A percentile compares a stretch with the other conserved stretches of the same genome.
phyloP scores from a whole-genome alignment of 306 rosid species.

The Amphicarpaea edgeworthii region DNA sequence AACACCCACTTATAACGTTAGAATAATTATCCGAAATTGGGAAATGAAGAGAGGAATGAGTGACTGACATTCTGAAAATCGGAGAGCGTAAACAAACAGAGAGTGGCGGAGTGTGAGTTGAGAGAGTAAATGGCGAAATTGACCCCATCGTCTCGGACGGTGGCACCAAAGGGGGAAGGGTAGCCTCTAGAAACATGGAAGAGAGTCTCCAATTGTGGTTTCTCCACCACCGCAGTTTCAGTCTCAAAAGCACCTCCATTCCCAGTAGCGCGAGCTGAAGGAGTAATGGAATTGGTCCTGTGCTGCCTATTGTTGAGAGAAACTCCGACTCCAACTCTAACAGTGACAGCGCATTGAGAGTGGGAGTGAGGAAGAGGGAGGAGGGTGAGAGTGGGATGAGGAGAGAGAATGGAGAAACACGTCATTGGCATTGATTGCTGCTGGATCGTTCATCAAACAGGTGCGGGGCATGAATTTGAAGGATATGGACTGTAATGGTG shows the following conservation, averaged over 20 bases:
- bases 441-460: conserved; percentile 36
- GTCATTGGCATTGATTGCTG: conserved; percentile 13
- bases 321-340: background rate
- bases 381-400: conserved; percentile 1
- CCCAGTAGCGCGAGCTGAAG: conserved; percentile 1
- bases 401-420: conserved; percentile 16
- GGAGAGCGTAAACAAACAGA: conserved; percentile 69
- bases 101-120: conserved; percentile 72
- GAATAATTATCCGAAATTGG: background rate
- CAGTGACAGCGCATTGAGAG: background rate
- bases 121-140: conserved; percentile 79
- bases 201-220: conserved; percentile 43
- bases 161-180: conserved; percentile 78
- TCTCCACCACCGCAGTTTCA: conserved; percentile 46
- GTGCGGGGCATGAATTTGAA: background rate
- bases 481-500: conserved; percentile 6
- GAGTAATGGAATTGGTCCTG: background rate
- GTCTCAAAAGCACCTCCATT: conserved; percentile 37
- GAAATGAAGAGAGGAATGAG: background rate
- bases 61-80: conserved; percentile 68
- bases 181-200: conserved; percentile 63
- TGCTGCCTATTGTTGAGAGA: conserved; percentile 10
- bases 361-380: conserved; percentile 6
- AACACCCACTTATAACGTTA: no score
- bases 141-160: conserved; percentile 67